Base-by-base conservation (phyloP, 2,329 filamentous ascomycete genomes). In the Fusarium albidum region DNA sequence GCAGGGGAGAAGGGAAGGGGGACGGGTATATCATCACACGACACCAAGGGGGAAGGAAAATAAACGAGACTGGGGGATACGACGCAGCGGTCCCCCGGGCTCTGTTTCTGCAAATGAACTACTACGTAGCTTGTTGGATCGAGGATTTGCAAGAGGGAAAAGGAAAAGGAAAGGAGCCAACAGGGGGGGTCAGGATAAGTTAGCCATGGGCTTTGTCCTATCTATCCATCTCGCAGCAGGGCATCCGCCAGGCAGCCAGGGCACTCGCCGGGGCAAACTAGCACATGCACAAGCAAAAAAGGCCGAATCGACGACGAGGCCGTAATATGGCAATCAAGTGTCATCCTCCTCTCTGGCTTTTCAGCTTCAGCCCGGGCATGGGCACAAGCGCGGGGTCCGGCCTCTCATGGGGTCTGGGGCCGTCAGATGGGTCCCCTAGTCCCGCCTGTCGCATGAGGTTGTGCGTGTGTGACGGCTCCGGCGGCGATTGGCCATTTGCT, bases 21-120 rank as follows among this genome's bases (percentile, higher is more conserved):
- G 45, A n/a, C n/a, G 59, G 57, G 29, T 43, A 49, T 51, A 49
- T 51, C 58, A 59, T 62, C 55, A 62, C 57, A 61, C 57, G 45
- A 60, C 59, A 63, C 32, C 55, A 14, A 40, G 35, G 57, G 27
- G 15, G 38, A 35, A 43, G 38, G 49, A 35, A 39, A 40, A 25
- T 42, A 50, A 59, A 37, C 33, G 34, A 52, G 27, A 38, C 38
- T 25, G 14, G 13, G 27, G 26, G 25, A 29, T 27, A 15, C 32
- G 25, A 34, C 7, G 11, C 21, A 31, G 26, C 26, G 48, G 40
- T 17, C 33, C 21, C 10, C 37, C 21, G 38, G 37, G 39, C 39
- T 27, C 26, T 42, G 43, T 40, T 40, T 40, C 21, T 25, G 35
- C 26, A 15, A 43, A 17, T 38, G 31, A 49, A 21, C 21, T 21